Evolutionary conservation across 768 basidiomycete species (phyloP).

Genomic region (Kwoniella sp.): DNA sequence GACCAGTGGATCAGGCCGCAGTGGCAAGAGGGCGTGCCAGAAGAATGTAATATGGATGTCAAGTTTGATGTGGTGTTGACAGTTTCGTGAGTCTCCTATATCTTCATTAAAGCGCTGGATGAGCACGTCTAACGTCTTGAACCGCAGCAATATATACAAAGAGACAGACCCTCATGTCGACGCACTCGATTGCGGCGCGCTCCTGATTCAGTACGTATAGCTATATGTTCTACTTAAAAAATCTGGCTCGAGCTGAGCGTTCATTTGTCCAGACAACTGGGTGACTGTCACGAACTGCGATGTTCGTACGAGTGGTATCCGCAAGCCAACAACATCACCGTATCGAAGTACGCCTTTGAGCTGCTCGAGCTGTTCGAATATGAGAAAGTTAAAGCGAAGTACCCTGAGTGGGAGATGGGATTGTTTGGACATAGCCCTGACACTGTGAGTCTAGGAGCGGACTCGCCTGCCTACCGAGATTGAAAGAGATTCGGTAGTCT

Average conservation of each 20-base stretch:
- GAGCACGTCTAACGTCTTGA: too few relatives aligned
- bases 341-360: constrained; percentile 56
- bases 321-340: constrained; percentile 51
- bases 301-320: constrained; percentile 54
- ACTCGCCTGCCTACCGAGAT: neutral
- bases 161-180: constrained; percentile 49
- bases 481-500: neutral
- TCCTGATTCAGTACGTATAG: constrained; percentile 52
- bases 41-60: constrained; percentile 26
- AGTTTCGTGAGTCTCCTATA: constrained; percentile 45
- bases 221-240: neutral
- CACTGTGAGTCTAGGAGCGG: constrained; percentile 41
- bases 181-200: constrained; percentile 48
- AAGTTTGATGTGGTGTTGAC: constrained; percentile 51
- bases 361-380: constrained; percentile 50
- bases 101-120: too few relatives aligned
- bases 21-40: constrained; percentile 17
- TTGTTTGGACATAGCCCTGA: constrained; percentile 55
- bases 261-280: constrained; percentile 40
- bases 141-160: constrained; percentile 53
- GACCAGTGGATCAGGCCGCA: constrained; percentile 12
- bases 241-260: neutral
- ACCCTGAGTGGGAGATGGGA: constrained; percentile 45
- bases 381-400: constrained; percentile 34
- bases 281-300: constrained; percentile 50